Evolutionary conservation across 2,329 filamentous ascomycete species (phyloP).

Genomic region (Ophiocordyceps camponoti-rufipedis): DNA sequence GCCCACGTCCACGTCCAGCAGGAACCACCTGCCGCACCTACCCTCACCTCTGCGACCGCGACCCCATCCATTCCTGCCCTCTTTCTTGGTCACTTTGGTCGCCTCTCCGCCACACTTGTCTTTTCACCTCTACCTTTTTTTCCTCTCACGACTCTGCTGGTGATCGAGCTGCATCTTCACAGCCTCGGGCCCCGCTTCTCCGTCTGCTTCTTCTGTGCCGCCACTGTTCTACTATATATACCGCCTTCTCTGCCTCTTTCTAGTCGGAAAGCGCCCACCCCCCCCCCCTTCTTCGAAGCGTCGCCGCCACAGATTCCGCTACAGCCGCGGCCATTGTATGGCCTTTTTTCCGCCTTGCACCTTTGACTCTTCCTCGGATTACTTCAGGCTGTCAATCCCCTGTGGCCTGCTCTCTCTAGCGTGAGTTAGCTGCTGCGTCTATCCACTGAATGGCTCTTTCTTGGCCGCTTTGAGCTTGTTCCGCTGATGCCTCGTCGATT

Average conservation of each 20-base stretch:
- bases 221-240: background rate
- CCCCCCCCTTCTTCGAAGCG: background rate
- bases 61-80: conserved; percentile 6
- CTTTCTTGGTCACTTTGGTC: conserved; percentile 4
- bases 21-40: conserved; percentile 8
- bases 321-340: background rate
- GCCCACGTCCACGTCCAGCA: conserved; percentile 2
- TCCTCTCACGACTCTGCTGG: background rate
- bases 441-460: background rate
- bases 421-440: background rate
- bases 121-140: background rate
- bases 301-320: background rate
- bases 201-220: background rate
- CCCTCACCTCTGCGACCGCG: conserved; percentile 8
- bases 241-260: background rate
- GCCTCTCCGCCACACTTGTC: conserved; percentile 1
- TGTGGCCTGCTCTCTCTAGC: background rate
- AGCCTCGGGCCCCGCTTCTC: background rate
- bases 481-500: background rate
- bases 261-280: background rate
- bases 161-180: background rate
- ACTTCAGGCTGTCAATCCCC: background rate
- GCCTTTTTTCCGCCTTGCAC: background rate
- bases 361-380: background rate
- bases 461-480: background rate